Evolutionary conservation across 768 basidiomycete genomes (phyloP), one percentile per base, ranked within the genome.

Genomic region (Trametopsis cervina): DNA sequence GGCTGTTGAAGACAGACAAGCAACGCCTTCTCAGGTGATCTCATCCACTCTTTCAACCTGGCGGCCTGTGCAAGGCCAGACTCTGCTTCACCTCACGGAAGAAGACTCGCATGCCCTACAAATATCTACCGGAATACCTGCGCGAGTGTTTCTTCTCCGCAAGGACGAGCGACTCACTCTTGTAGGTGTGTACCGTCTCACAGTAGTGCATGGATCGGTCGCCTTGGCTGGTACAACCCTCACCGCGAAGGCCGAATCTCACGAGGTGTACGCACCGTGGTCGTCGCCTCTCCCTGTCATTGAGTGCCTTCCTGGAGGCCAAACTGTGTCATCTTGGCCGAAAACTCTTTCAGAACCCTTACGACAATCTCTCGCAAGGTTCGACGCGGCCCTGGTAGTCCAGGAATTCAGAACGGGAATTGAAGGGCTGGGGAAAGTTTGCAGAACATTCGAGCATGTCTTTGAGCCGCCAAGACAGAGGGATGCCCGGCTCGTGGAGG

Each of bases 231-330:
- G 86, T 2, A 71, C 76, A 10, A 67, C 64, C 1, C 58, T 87
- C 6, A 41, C 49, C 0, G 56, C 78, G 5, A 77, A 77, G 1
- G 39, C 55, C 1, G 58, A 46, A 2, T 48, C 56, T 4, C 71
- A 89, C 54, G 66, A 64, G 11, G 69, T 94, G 22, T 94, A 80
- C 58, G 85, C 89, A 0, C 89, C 92, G 0, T 73, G 78, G 2
- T 88, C 83, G 0, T 79, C 88, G n/a, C 88, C 90, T 0, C 60
- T 93, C 4, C 88, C 90, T 0, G 60, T 71, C 64, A 51, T 76
- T 68, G 57, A 62, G 13, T 60, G 67, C 54, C 54, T 54, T 22
- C 59, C 66, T 1, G 29, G 52, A 9, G 52, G 59, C 43, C 24
- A 40, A 10, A 40, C 54, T n/a, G 52, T 44, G 42, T 37, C 12